A percentile compares a stretch with the other conserved stretches of the same genome.
phyloP scores from a whole-genome alignment of 2,329 filamentous ascomycete genomes.

The Claviceps arundinis region DNA sequence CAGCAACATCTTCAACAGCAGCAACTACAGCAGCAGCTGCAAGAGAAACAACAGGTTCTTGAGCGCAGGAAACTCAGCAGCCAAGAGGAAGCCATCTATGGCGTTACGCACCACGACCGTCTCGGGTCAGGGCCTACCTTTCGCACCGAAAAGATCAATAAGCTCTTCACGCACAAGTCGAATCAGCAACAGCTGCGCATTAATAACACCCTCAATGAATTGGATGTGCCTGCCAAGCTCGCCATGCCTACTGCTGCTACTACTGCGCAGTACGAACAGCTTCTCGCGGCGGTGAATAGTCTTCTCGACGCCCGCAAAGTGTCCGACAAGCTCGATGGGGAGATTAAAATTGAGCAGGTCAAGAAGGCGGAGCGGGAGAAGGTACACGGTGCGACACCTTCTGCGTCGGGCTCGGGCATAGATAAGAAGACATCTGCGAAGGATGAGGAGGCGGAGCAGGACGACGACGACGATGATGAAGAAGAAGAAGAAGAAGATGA shows the following conservation, averaged over 20 bases:
- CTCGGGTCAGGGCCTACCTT: conserved; percentile 79
- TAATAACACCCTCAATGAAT: conserved; percentile 54
- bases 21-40: conserved; percentile 8
- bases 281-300: conserved; percentile 53
- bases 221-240: conserved; percentile 57
- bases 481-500: no score
- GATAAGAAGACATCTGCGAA: not conserved
- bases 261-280: conserved; percentile 55
- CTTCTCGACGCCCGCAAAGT: conserved; percentile 64
- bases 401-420: not conserved
- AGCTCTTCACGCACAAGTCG: conserved; percentile 64
- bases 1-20: not conserved
- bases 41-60: conserved; percentile 22
- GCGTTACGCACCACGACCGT: conserved; percentile 74
- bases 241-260: conserved; percentile 63
- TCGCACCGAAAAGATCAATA: conserved; percentile 70
- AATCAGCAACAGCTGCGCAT: conserved; percentile 66
- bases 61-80: conserved; percentile 59
- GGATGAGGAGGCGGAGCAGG: conserved; percentile 5
- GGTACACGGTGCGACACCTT: conserved; percentile 9
- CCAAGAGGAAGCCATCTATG: conserved; percentile 67
- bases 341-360: conserved; percentile 47
- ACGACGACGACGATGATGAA: not conserved
- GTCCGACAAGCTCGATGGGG: conserved; percentile 61
- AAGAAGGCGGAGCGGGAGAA: conserved; percentile 42